Percentiles rank a stretch among this genome's conserved stretches.
Conservation (phyloP, 106 monocot genomes). For the Acorus calamus region DNA sequence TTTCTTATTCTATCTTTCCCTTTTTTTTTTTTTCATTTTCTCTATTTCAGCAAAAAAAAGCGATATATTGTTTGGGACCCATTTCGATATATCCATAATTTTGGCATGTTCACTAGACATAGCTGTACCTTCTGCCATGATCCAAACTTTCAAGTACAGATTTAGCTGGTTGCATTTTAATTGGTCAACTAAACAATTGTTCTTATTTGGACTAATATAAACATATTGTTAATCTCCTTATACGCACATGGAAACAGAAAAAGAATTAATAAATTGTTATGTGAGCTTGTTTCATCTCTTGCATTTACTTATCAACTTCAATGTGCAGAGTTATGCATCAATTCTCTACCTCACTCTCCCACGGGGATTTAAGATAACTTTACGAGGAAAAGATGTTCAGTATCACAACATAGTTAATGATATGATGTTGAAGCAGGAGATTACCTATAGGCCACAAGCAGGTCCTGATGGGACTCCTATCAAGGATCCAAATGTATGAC, state of each 20-base stretch:
- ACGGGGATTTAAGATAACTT: conserved; percentile 55
- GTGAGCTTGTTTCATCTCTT: not conserved
- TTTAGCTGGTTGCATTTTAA: too few species aligned
- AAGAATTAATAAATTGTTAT: not conserved
- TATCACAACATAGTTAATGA: conserved; percentile 87
- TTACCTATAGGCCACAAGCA: conserved; percentile 59
- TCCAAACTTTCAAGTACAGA: too few species aligned
- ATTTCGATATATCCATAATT: too few species aligned
- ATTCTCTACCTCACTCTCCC: conserved; percentile 92
- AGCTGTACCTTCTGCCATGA: too few species aligned
- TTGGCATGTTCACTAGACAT: too few species aligned
- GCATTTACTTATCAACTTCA: not conserved
- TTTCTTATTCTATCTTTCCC: too few species aligned
- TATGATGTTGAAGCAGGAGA: conserved; percentile 76
- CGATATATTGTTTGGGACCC: too few species aligned
- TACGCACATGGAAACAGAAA: too few species aligned
- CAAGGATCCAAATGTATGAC: conserved; percentile 50
- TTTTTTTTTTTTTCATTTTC: too few species aligned
- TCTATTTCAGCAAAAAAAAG: too few species aligned
- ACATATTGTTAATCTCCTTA: not conserved
- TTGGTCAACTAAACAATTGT: too few species aligned
- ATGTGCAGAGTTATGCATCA: conserved; percentile 87
- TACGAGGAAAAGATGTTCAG: conserved; percentile 76
- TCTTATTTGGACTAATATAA: not conserved
- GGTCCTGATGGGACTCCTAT: conserved; percentile 20